phyloP scores from a whole-genome alignment of 139 green algal species.

The Tetraselmis striata region DNA sequence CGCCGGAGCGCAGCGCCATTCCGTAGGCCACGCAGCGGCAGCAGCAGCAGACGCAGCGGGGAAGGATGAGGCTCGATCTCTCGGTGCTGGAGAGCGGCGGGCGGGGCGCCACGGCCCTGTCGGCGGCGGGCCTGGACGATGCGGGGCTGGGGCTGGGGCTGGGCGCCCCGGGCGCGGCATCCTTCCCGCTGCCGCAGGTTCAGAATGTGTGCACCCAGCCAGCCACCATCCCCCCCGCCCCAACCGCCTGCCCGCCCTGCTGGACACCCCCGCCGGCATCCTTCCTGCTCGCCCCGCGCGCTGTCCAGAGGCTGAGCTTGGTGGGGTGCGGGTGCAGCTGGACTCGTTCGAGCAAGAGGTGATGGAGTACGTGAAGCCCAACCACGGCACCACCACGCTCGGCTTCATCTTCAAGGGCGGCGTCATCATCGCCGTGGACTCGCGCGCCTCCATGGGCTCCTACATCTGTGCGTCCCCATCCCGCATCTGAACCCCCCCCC shows the following conservation, averaged over 20 bases:
- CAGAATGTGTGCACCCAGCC: not conserved
- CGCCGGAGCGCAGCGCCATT: too few relatives aligned
- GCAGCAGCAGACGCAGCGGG: not conserved
- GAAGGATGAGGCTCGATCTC: not conserved
- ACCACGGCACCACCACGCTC: slow-evolving; percentile 96
- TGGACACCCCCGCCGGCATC: not conserved
- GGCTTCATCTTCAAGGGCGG: slow-evolving; percentile 96
- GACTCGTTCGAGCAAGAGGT: slow-evolving; percentile 91
- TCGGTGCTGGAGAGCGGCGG: not conserved
- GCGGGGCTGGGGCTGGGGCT: not conserved
- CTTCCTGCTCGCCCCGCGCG: not conserved
- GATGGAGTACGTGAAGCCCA: slow-evolving; percentile 92
- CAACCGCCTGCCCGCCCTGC: not conserved
- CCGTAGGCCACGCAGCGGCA: too few relatives aligned
- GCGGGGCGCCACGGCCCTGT: not conserved
- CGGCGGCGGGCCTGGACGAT: not conserved
- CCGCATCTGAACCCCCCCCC: too few relatives aligned
- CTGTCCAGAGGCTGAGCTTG: not conserved
- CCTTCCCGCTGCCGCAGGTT: not conserved
- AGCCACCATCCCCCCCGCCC: not conserved
- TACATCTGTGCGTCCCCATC: slow-evolving; percentile 84
- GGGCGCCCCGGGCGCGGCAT: too few relatives aligned
- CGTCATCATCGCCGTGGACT: slow-evolving; percentile 97
- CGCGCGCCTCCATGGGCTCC: slow-evolving; percentile 88
- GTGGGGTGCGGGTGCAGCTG: slow-evolving; percentile 49